Evolutionary conservation across 23 red algal species (phyloP), one percentile per base, ranked within the genome.

Genomic region (Pyropia yezoensis): DNA sequence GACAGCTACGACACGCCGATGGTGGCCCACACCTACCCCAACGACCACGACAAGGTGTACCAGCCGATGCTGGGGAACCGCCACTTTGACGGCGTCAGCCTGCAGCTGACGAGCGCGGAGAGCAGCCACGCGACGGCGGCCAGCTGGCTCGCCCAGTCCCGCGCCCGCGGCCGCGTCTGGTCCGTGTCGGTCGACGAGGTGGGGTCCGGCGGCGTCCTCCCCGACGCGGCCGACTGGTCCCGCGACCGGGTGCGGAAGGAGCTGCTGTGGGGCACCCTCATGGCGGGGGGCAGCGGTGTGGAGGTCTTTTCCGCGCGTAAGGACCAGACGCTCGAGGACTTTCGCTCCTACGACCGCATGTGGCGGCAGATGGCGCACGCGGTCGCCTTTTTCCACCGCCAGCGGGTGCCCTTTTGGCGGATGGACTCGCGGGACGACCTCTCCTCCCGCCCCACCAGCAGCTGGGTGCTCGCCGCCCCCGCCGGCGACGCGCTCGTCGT

Each of bases 121-220:
- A 49, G 27, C 23, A 82, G 66, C 4, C 57, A 52, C 52, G 51
- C 61, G 32, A 68, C 70, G 66, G 63, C 65, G 13, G 47, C 45
- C 25, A 27, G 63, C 18, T 82, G 77, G 77, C 45, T 82, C 47
- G 64, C 50, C 19, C 63, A 57, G 25, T 69, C 77, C 14, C 61
- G 26, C 16, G 53, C 52, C 19, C 53, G 57, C 32, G 77, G 77
- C 5, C 61, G 70, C 66, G 54, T 61, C 18, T 82, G 77, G 77
- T 66, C 71, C 22, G 77, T 82, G 24, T 59, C 65, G 17, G 77
- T 68, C n/a, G 77, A 82, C 20, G 77, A 82, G 54, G 39, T 82
- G 39, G 77, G 77, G 5, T 39, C 52, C 11, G 64, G 64, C 1
- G 77, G 77, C 1, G 54, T 82, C 17, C 77, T 68, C 26, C 27